These are phyloP conservation scores for Plantago major DNA, from an alignment of 257 asterid species.

Conservation along the genomic window DNA sequence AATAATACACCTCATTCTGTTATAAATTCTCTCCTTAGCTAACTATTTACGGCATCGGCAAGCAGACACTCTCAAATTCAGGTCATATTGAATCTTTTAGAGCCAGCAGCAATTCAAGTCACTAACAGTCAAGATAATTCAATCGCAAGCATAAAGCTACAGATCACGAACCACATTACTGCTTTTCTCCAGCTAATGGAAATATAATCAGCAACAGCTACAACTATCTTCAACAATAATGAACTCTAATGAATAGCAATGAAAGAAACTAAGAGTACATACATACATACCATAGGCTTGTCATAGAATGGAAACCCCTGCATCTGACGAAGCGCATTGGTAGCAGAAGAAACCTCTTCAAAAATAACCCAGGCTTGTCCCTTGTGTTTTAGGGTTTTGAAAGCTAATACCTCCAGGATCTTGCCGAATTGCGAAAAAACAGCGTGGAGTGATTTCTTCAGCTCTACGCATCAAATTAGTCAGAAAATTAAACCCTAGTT, in stretches of 20 bases:
- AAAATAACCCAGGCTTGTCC: constrained; percentile 99
- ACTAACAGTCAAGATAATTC: no score
- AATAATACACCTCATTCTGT: neutral
- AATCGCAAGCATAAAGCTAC: no score
- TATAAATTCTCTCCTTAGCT: no score
- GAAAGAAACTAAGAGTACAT: neutral
- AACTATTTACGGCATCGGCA: no score
- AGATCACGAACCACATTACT: no score
- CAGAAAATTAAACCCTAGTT: neutral
- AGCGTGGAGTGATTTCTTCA: no score
- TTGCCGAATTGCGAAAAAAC: constrained; percentile 98
- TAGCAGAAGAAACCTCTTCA: constrained; percentile 77
- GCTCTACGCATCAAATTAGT: constrained; percentile 21
- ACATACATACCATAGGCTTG: constrained; percentile 70
- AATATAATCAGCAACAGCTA: no score
- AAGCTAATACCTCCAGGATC: constrained; percentile 86
- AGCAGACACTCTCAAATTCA: no score
- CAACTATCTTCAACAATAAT: neutral
- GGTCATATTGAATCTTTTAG: no score
- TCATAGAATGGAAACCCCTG: constrained; percentile 97
- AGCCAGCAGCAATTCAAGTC: no score
- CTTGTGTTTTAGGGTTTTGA: constrained; percentile 98
- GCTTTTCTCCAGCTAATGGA: no score
- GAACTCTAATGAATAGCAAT: neutral
- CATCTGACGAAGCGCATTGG: constrained; percentile 86